Conservation (phyloP, 192 early-diverging fungal genomes). For the Linnemannia elongata region DNA sequence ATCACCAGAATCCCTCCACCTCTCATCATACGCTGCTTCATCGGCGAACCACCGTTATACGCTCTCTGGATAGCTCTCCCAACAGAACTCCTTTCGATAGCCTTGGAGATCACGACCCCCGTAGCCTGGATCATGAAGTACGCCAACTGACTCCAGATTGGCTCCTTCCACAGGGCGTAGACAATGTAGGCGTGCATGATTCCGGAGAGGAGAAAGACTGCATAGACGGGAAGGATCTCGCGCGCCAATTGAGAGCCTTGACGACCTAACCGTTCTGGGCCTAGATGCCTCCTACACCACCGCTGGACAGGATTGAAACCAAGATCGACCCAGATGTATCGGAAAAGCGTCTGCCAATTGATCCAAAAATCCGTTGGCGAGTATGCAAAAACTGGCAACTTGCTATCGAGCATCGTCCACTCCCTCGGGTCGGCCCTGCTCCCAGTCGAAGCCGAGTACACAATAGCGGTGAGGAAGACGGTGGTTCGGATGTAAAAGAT, state of each 20-base stretch:
- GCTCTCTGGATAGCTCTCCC: background rate
- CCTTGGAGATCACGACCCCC: constrained; percentile 30
- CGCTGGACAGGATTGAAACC: constrained; percentile 35
- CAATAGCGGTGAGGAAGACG: constrained; percentile 6
- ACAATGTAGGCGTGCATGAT: constrained; percentile 41
- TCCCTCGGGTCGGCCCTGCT: constrained; percentile 4
- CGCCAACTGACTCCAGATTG: constrained; percentile 34
- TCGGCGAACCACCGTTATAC: background rate
- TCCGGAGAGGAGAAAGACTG: constrained; percentile 35
- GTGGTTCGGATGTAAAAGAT: constrained; percentile 14
- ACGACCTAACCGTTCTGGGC: constrained; percentile 16
- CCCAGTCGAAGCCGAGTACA: constrained; percentile 11
- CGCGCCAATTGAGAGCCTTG: background rate
- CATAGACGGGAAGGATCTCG: constrained; percentile 19
- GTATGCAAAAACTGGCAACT: constrained; percentile 33
- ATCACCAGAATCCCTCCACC: constrained; percentile 12
- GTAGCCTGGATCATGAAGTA: constrained; percentile 44
- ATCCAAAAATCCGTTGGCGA: constrained; percentile 39
- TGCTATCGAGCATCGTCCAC: constrained; percentile 31
- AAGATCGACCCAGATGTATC: constrained; percentile 51
- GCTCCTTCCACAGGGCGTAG: constrained; percentile 28
- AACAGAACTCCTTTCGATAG: constrained; percentile 2
- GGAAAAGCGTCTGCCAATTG: constrained; percentile 45
- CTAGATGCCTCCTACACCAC: background rate
- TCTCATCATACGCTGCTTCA: background rate